These are phyloP conservation scores for Salix exigua DNA, from an alignment of 345 rosid species.

Conservation along the genomic window DNA sequence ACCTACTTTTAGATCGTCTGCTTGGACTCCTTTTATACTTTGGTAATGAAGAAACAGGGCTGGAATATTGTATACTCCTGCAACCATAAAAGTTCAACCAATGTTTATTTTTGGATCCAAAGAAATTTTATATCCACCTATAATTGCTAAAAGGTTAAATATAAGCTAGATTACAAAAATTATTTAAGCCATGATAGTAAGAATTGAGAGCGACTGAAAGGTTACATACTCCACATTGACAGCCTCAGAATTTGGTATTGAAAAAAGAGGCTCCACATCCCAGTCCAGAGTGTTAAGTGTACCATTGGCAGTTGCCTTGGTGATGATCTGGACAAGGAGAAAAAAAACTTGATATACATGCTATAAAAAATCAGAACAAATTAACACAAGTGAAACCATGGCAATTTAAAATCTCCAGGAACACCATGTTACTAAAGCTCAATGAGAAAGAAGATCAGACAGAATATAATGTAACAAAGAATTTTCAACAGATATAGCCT, in stretches of 20 bases:
- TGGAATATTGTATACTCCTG: constrained; percentile 38
- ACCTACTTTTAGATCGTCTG: constrained; percentile 82
- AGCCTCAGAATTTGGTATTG: constrained; percentile 41
- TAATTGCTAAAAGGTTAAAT: neutral
- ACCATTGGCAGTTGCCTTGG: constrained; percentile 61
- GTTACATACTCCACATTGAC: constrained; percentile 50
- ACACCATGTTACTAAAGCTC: constrained; percentile 1
- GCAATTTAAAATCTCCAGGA: neutral
- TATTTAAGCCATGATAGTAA: neutral
- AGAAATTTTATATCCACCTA: neutral
- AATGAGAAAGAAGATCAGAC: constrained; percentile 2
- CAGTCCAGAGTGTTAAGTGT: constrained; percentile 70
- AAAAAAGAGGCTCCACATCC: constrained; percentile 80
- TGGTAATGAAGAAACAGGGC: constrained; percentile 31
- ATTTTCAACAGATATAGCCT: neutral
- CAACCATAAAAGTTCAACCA: neutral
- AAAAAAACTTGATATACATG: constrained; percentile 4
- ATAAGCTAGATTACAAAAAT: neutral
- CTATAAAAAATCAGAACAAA: constrained; percentile 3
- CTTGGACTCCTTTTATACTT: constrained; percentile 59
- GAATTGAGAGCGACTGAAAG: constrained; percentile 6
- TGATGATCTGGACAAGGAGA: constrained; percentile 51
- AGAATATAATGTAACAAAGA: neutral
- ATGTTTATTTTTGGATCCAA: neutral
- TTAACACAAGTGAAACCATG: neutral